Percentiles rank a stretch among this genome's conserved stretches.
Evolutionary conservation across 169 alveolate genomes (phyloP).

Genomic region (Ichthyophthirius multifiliis): DNA sequence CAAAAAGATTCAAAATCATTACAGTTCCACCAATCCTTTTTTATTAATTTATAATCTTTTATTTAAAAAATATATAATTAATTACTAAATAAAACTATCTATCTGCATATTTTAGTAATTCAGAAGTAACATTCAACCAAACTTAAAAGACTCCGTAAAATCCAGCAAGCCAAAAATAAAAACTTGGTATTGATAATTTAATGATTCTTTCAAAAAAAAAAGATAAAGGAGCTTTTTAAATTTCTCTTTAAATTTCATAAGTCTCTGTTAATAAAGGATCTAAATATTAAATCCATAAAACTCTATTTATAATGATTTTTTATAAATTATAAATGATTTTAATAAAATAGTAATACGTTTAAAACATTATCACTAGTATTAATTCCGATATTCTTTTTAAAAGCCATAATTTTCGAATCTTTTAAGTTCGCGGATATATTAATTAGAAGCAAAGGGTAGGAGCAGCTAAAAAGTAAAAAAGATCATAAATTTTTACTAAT

Average conservation of each 20-base stretch:
- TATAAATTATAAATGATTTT: too few relatives aligned
- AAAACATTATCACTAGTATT: background rate
- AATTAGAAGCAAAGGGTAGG: slow-evolving; percentile 43
- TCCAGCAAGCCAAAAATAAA: slow-evolving; percentile 26
- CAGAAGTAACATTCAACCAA: slow-evolving; percentile 19
- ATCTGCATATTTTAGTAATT: slow-evolving; percentile 27
- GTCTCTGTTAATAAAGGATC: slow-evolving; percentile 19
- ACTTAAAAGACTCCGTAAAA: slow-evolving; percentile 26
- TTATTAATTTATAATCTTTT: background rate
- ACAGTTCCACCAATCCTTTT: slow-evolving; percentile 49
- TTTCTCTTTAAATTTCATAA: background rate
- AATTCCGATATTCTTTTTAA: slow-evolving; percentile 26
- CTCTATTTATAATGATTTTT: background rate
- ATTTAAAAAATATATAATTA: background rate
- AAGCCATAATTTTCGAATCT: slow-evolving; percentile 31
- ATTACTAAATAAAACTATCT: slow-evolving; percentile 23
- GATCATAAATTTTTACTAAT: slow-evolving; percentile 19
- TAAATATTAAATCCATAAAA: slow-evolving; percentile 25
- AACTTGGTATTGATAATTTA: slow-evolving; percentile 31
- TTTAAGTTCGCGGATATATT: slow-evolving; percentile 17
- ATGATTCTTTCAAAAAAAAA: slow-evolving; percentile 12
- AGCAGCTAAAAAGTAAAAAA: slow-evolving; percentile 31
- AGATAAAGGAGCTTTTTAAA: background rate
- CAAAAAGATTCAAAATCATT: slow-evolving; percentile 42
- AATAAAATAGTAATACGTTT: background rate